Conservation (phyloP, 1,284 basidiomycete species). For the Dichomitus squalens region DNA sequence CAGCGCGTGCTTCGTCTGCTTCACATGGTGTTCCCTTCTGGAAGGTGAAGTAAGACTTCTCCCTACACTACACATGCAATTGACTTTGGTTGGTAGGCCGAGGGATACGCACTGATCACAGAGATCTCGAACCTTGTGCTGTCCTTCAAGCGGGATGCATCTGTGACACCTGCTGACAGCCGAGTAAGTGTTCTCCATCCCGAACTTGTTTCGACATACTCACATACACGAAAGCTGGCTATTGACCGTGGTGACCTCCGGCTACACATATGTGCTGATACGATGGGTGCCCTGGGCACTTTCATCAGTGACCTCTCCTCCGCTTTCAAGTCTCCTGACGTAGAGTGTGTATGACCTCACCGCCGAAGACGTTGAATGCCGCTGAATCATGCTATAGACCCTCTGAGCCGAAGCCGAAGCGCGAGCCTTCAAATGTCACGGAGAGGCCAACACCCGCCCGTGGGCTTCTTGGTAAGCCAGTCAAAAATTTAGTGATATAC, state of each 20-base stretch:
- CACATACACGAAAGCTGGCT: neutral
- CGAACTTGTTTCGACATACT: neutral
- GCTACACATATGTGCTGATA: constrained; percentile 72
- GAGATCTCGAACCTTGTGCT: constrained; percentile 56
- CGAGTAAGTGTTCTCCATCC: constrained; percentile 37
- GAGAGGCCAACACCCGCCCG: constrained; percentile 17
- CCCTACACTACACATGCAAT: constrained; percentile 2
- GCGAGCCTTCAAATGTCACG: constrained; percentile 41
- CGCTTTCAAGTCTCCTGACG: constrained; percentile 41
- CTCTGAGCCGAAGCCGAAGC: constrained; percentile 29
- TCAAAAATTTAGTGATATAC: neutral
- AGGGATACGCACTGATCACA: constrained; percentile 69
- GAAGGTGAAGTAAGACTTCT: constrained; percentile 56
- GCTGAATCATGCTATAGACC: neutral
- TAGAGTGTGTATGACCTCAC: constrained; percentile 37
- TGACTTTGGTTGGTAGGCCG: constrained; percentile 37
- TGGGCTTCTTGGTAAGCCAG: constrained; percentile 24
- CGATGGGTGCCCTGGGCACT: constrained; percentile 52
- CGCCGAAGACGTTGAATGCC: neutral
- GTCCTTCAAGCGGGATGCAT: constrained; percentile 39
- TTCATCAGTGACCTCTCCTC: constrained; percentile 52
- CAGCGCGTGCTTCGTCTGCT: neutral
- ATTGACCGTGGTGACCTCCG: constrained; percentile 50
- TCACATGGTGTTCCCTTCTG: constrained; percentile 53
- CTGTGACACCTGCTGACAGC: constrained; percentile 36